A percentile compares a stretch with the other conserved stretches of the same genome.
Conservation (phyloP, 257 asterid genomes). For the Jasminum sambac region DNA sequence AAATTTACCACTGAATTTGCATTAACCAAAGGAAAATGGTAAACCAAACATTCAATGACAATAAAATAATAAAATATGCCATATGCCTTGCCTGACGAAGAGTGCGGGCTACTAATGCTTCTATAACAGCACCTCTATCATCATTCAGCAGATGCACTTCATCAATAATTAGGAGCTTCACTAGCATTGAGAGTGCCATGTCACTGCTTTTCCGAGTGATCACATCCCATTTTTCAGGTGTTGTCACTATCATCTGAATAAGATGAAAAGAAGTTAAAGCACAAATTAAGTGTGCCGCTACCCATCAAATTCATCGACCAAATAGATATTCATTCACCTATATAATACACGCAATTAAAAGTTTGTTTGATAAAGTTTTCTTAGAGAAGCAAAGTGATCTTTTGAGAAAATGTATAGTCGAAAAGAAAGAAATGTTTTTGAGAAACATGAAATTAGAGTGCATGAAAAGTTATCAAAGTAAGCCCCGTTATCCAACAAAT, state of each 20-base stretch:
- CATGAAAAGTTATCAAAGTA: too few relatives aligned
- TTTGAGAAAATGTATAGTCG: too few relatives aligned
- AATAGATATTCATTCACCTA: slow-evolving; percentile 16
- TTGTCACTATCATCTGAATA: slow-evolving; percentile 94
- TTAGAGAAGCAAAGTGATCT: too few relatives aligned
- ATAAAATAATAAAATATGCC: slow-evolving; percentile 13
- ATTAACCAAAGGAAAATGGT: slow-evolving; percentile 2
- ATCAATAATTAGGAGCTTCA: slow-evolving; percentile 95
- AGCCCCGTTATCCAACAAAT: too few relatives aligned
- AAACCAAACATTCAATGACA: neutral
- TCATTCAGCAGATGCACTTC: slow-evolving; percentile 97
- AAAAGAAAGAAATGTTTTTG: too few relatives aligned
- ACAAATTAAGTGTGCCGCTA: slow-evolving; percentile 11
- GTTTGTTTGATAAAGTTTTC: too few relatives aligned
- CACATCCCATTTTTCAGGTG: slow-evolving; percentile 99
- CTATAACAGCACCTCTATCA: slow-evolving; percentile 97
- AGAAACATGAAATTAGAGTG: too few relatives aligned
- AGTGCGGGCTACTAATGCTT: slow-evolving; percentile 98
- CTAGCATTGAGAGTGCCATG: slow-evolving; percentile 96
- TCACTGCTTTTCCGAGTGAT: slow-evolving; percentile 99
- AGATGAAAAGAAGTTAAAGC: slow-evolving; percentile 21
- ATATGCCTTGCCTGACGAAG: slow-evolving; percentile 83
- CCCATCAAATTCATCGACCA: slow-evolving; percentile 20
- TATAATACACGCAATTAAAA: slow-evolving; percentile 9
- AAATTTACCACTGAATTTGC: neutral